Conservation (phyloP, 2,329 filamentous ascomycete species). For the Colletotrichum sp. region DNA sequence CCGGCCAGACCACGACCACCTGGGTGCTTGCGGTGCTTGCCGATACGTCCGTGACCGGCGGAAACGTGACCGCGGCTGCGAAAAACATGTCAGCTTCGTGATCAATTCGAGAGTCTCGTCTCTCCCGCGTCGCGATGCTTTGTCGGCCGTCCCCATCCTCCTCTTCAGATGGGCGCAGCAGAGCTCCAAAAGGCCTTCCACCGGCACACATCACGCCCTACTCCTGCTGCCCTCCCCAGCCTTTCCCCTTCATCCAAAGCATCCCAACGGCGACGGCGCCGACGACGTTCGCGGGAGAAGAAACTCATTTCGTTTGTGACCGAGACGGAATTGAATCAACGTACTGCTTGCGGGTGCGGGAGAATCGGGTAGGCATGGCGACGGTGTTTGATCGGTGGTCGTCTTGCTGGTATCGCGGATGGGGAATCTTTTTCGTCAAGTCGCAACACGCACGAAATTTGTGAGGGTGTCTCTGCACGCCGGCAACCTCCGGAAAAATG, state of each 20-base stretch:
- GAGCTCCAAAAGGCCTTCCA: background rate
- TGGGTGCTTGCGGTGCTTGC: constrained; percentile 96
- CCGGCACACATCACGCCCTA: background rate
- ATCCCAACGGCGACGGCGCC: constrained; percentile 18
- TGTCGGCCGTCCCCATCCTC: background rate
- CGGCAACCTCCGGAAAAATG: constrained; percentile 34
- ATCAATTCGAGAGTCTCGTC: background rate
- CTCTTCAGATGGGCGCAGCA: background rate
- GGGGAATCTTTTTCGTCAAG: constrained; percentile 36
- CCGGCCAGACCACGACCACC: constrained; percentile 89
- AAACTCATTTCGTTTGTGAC: background rate
- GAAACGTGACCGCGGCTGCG: constrained; percentile 94
- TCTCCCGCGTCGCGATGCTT: constrained; percentile 3
- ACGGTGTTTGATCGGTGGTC: constrained; percentile 17
- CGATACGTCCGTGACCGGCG: constrained; percentile 96
- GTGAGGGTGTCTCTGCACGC: constrained; percentile 44
- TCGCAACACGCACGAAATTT: constrained; percentile 29
- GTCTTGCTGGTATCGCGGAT: constrained; percentile 42
- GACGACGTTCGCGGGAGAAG: constrained; percentile 22
- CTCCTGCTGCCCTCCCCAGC: background rate
- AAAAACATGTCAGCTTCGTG: constrained; percentile 26
- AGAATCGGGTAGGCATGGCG: constrained; percentile 68
- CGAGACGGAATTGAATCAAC: constrained; percentile 39
- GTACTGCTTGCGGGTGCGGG: constrained; percentile 81
- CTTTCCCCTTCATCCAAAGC: background rate